phyloP scores from a whole-genome alignment of 2,329 filamentous ascomycete species.

The Malbranchea cinnamomea region DNA sequence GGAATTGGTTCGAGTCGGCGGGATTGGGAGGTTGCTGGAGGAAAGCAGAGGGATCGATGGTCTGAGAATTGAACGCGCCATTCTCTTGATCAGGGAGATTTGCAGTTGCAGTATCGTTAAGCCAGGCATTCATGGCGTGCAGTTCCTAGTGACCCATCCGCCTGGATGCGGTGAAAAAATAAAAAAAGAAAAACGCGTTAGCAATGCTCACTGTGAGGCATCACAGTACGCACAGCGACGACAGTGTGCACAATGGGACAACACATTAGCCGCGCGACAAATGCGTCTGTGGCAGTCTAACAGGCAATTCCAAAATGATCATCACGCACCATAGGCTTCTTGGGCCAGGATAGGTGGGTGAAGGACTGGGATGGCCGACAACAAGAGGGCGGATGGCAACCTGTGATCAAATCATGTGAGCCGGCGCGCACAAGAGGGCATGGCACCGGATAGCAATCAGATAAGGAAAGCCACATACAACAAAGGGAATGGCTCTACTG shows the following conservation, averaged over 20 bases:
- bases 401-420: background rate
- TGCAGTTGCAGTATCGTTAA: constrained; percentile 30
- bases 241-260: too few relatives aligned
- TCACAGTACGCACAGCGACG: too few relatives aligned
- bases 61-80: constrained; percentile 30
- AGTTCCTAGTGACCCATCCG: constrained; percentile 11
- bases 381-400: background rate
- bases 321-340: too few relatives aligned
- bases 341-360: too few relatives aligned
- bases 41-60: constrained; percentile 34
- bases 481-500: too few relatives aligned
- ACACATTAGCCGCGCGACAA: too few relatives aligned
- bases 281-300: too few relatives aligned
- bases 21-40: constrained; percentile 30
- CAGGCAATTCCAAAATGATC: too few relatives aligned
- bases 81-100: constrained; percentile 32
- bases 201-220: background rate
- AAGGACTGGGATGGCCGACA: background rate
- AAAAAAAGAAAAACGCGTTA: background rate
- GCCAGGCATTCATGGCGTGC: constrained; percentile 38
- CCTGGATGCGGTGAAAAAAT: constrained; percentile 2
- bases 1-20: constrained; percentile 38
- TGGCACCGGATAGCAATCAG: too few relatives aligned
- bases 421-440: too few relatives aligned
- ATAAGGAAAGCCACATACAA: too few relatives aligned